phyloP scores from a whole-genome alignment of 768 basidiomycete genomes.

The Calocybe indica region DNA sequence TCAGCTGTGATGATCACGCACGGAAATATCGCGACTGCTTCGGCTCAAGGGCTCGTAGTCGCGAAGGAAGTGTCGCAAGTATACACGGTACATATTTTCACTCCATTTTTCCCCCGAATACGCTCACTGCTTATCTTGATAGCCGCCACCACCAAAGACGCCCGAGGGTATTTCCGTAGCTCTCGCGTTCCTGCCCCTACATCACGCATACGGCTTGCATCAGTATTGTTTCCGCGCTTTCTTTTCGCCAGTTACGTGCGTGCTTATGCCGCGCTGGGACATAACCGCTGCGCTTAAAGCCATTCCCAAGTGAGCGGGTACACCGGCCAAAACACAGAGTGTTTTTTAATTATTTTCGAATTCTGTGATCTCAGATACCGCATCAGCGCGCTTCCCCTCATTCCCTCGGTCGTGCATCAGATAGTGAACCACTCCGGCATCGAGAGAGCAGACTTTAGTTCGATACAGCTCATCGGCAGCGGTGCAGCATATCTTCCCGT shows the following conservation, averaged over 20 bases:
- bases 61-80: slow-evolving; percentile 24
- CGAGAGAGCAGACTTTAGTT: slow-evolving; percentile 46
- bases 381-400: slow-evolving; percentile 40
- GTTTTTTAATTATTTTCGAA: not conserved
- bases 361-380: slow-evolving; percentile 37
- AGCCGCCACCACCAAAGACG: slow-evolving; percentile 33
- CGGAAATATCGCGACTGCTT: slow-evolving; percentile 47
- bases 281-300: slow-evolving; percentile 39
- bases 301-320: slow-evolving; percentile 52
- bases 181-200: slow-evolving; percentile 60
- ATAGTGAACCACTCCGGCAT: slow-evolving; percentile 51
- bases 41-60: slow-evolving; percentile 31
- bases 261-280: slow-evolving; percentile 62
- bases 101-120: not conserved
- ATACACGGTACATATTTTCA: slow-evolving; percentile 26
- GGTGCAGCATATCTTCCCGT: slow-evolving; percentile 70
- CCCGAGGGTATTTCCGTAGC: slow-evolving; percentile 40
- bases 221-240: slow-evolving; percentile 42
- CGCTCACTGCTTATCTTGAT: not conserved
- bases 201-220: slow-evolving; percentile 65
- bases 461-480: slow-evolving; percentile 33
- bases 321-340: not conserved
- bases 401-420: slow-evolving; percentile 65
- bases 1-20: slow-evolving; percentile 73
- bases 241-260: slow-evolving; percentile 35